phyloP scores from a whole-genome alignment of 2,329 filamentous ascomycete genomes.

The Madurella fahalii region DNA sequence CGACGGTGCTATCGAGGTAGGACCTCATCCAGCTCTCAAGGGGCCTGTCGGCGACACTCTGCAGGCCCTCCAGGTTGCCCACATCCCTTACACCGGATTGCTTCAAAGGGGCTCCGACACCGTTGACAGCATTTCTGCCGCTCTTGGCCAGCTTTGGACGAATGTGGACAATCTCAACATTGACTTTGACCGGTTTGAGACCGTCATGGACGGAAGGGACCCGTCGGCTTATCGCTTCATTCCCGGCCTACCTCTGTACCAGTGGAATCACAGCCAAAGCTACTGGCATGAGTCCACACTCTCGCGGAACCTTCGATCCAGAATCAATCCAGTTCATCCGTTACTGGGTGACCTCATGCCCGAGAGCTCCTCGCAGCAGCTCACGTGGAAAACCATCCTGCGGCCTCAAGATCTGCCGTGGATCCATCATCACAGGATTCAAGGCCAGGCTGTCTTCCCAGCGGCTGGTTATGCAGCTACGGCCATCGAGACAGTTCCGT shows the following conservation, averaged over 20 bases:
- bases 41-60: constrained; percentile 1
- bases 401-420: constrained; percentile 28
- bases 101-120: no score
- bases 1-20: constrained; percentile 1
- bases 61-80: constrained; percentile 13
- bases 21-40: constrained; percentile 5
- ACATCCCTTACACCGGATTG: background rate
- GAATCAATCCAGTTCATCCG: background rate
- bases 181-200: background rate
- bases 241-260: background rate
- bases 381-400: background rate
- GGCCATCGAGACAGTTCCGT: background rate
- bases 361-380: background rate
- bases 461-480: constrained; percentile 14
- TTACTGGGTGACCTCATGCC: background rate
- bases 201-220: background rate
- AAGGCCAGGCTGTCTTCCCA: constrained; percentile 38
- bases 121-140: background rate
- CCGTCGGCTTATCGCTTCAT: background rate
- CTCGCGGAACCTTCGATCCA: background rate
- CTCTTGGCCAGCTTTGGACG: background rate
- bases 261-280: background rate
- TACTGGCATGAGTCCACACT: background rate
- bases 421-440: constrained; percentile 36
- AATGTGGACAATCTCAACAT: background rate